Evolutionary conservation across 495 filamentous ascomycete genomes (phyloP).

Genomic region (Annulohypoxylon moriforme): DNA sequence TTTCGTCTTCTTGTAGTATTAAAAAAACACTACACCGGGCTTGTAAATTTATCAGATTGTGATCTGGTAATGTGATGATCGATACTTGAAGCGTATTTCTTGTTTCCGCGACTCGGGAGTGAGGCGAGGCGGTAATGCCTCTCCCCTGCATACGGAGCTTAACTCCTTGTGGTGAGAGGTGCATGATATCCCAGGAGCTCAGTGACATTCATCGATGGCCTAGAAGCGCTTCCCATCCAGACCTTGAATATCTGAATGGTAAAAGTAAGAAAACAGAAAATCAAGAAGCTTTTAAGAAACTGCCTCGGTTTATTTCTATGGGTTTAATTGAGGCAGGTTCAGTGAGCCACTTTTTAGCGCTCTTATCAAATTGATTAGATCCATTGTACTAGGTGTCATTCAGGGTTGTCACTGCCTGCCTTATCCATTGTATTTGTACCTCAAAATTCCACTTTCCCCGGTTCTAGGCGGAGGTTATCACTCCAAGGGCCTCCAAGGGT

Average conservation of each 20-base stretch:
- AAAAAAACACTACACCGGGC: no score
- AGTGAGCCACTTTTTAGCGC: not conserved
- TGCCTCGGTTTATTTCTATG: not conserved
- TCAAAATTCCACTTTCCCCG: not conserved
- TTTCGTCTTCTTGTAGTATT: no score
- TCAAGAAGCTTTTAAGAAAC: not conserved
- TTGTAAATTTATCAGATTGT: not conserved
- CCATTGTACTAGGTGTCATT: not conserved
- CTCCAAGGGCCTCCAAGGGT: not conserved
- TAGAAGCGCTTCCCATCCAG: not conserved
- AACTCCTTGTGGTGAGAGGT: conserved; percentile 18
- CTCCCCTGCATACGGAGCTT: conserved; percentile 20
- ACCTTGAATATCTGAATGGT: not conserved
- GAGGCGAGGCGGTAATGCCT: not conserved
- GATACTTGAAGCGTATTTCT: not conserved
- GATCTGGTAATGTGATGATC: not conserved
- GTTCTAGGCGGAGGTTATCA: not conserved
- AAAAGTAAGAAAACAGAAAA: not conserved
- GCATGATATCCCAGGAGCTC: not conserved
- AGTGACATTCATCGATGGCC: not conserved
- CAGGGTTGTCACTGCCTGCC: not conserved
- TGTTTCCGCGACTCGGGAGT: conserved; percentile 3
- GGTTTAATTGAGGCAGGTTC: not conserved
- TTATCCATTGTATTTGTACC: conserved; percentile 1
- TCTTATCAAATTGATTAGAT: not conserved